Conservation (phyloP, 208 protist genomes). For the Leishmania amazonensis region DNA sequence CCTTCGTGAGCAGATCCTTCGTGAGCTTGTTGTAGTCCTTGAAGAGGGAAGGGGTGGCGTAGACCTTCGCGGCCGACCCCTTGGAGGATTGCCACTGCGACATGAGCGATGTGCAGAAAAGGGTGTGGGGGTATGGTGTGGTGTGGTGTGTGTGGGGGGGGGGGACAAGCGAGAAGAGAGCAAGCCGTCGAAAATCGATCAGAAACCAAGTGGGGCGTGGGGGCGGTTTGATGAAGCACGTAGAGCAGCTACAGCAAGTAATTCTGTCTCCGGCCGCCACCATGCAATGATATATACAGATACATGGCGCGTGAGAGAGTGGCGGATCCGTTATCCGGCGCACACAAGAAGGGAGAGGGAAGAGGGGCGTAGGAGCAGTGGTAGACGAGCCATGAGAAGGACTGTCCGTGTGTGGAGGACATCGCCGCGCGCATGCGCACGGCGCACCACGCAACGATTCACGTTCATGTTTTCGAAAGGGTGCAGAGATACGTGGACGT, state of each 20-base stretch:
- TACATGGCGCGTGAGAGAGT: neutral
- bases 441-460: too few species aligned
- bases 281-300: neutral
- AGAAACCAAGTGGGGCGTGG: neutral
- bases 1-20: constrained; percentile 78
- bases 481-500: too few species aligned
- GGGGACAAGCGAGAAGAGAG: neutral
- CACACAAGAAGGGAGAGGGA: neutral
- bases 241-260: neutral
- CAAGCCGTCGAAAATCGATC: neutral
- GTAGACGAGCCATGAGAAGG: neutral
- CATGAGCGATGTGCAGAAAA: neutral
- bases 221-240: neutral
- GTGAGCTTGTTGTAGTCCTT: constrained; percentile 86
- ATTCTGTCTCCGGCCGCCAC: neutral
- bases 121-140: neutral
- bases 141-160: neutral
- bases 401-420: neutral
- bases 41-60: constrained; percentile 43
- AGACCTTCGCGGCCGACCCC: constrained; percentile 18
- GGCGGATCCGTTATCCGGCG: neutral
- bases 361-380: neutral
- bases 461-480: too few species aligned
- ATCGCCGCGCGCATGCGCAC: neutral
- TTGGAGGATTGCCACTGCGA: constrained; percentile 2